Base-by-base conservation (phyloP, 129 eudicot species). In the Silybum marianum region DNA sequence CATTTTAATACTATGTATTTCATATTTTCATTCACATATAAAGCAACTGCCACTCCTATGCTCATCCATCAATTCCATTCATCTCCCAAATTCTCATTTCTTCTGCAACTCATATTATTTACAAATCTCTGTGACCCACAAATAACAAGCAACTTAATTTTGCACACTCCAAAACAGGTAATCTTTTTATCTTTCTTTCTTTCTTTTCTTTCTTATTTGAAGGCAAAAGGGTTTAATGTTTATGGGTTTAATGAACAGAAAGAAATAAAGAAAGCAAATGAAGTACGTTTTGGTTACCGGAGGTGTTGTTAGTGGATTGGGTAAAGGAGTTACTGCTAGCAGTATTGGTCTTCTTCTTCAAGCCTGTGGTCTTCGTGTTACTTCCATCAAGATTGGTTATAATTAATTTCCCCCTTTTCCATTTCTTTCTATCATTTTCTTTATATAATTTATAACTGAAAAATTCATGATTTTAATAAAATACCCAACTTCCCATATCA, bases 281-380 rank as follows among this genome's bases (percentile, higher is more conserved):
- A 93, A 93, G 86, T 93, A 93, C 60, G 93, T 90, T 6, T 83
- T 93, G 84, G 97, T 93, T 54, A 90, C 96, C 1, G 97, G 97
- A 32, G 97, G 97, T 38, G 97, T 93, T 44, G 97, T 93, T 38
- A 93, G 97, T 70, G 97, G 97, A 3, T 88, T 93, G 1, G 97
- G 97, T 0, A 93, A 93, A 90, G 97, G 97, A n/a, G 97, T 93
- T 13, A 93, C 97, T 78, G 97, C 97, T 46, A 93, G 97, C 87
- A 93, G 97, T 81, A 89, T 93, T 62, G 97, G 97, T 19, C 97
- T 93, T 48, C 90, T 93, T 85, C 97, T 93, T 78, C 89, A 93
- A 58, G 88, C 97, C 74, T 90, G 96, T 30, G 91, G 87, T 13
- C 96, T 90, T 80, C 90, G 97, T n/a, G 92, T 93, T 75, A 93